These are phyloP conservation scores for Boletus rubropictus DNA, from an alignment of 768 basidiomycete genomes.

Conservation along the genomic window DNA sequence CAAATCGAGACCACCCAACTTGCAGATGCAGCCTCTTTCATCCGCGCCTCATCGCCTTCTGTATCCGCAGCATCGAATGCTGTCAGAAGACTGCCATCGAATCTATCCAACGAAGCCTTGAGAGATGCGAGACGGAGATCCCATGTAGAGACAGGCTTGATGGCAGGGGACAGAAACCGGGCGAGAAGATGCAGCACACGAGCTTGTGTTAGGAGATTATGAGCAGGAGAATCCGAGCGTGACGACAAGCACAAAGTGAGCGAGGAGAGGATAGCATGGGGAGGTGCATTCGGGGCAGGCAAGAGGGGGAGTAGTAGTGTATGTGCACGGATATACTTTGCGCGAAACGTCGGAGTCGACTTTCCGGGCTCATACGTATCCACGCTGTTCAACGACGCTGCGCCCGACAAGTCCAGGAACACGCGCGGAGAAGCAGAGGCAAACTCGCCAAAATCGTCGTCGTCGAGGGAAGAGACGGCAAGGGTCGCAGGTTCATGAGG, in stretches of 20 bases:
- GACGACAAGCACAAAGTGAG: conserved; percentile 39
- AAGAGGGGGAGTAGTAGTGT: conserved; percentile 56
- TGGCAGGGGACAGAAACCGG: conserved; percentile 59
- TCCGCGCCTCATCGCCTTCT: conserved; percentile 61
- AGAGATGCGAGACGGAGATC: conserved; percentile 56
- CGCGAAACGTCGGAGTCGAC: conserved; percentile 36
- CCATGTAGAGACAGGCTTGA: conserved; percentile 73
- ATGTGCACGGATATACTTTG: conserved; percentile 64
- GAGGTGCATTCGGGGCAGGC: conserved; percentile 50
- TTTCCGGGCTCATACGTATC: conserved; percentile 18
- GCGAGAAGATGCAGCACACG: conserved; percentile 67
- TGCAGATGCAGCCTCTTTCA: conserved; percentile 77
- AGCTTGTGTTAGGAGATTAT: conserved; percentile 51
- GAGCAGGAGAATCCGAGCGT: conserved; percentile 32
- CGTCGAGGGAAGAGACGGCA: conserved; percentile 41
- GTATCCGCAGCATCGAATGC: conserved; percentile 87
- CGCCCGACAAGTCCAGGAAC: conserved; percentile 19
- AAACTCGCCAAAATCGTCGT: conserved; percentile 91
- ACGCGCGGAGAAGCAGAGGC: conserved; percentile 37
- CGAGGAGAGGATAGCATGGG: conserved; percentile 60
- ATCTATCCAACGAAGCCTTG: conserved; percentile 77
- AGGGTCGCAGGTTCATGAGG: conserved; percentile 56
- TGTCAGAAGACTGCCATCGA: conserved; percentile 79
- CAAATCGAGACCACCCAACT: conserved; percentile 78
- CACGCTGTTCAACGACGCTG: conserved; percentile 8